Evolutionary conservation across 2,329 filamentous ascomycete genomes (phyloP).

Genomic region (Apiospora arundinis): DNA sequence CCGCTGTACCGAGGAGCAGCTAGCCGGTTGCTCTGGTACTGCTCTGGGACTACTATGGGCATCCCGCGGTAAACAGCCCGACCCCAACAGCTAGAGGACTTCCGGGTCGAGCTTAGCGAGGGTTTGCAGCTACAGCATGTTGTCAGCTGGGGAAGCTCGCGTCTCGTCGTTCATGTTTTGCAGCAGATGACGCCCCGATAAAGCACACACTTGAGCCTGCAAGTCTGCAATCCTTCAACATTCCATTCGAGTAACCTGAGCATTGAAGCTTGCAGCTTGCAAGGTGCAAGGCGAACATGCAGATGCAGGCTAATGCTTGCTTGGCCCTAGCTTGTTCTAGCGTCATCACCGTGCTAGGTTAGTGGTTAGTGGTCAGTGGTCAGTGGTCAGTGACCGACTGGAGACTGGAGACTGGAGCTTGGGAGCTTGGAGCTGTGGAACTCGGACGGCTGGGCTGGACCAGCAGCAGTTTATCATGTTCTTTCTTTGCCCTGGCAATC

Average conservation of each 20-base stretch:
- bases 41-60: too few relatives aligned
- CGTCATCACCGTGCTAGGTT: conserved; percentile 11
- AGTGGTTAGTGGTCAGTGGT: not conserved
- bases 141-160: not conserved
- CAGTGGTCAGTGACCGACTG: too few relatives aligned
- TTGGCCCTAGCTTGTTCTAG: conserved; percentile 11
- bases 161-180: not conserved
- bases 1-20: not conserved
- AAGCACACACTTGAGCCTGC: not conserved
- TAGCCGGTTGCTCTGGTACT: not conserved
- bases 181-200: not conserved
- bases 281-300: conserved; percentile 16
- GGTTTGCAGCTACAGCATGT: not conserved
- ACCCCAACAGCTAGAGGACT: not conserved
- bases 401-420: not conserved
- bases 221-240: not conserved
- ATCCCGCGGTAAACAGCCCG: not conserved
- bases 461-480: conserved; percentile 15
- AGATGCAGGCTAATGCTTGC: conserved; percentile 15
- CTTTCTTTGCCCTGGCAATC: conserved; percentile 9
- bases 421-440: not conserved
- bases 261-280: too few relatives aligned
- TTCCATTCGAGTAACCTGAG: not conserved
- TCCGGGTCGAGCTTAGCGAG: not conserved
- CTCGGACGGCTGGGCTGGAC: not conserved